Evolutionary conservation across 2,329 filamentous ascomycete species (phyloP), one percentile per base, ranked within the genome.

Genomic region (Sphaerulina musiva): DNA sequence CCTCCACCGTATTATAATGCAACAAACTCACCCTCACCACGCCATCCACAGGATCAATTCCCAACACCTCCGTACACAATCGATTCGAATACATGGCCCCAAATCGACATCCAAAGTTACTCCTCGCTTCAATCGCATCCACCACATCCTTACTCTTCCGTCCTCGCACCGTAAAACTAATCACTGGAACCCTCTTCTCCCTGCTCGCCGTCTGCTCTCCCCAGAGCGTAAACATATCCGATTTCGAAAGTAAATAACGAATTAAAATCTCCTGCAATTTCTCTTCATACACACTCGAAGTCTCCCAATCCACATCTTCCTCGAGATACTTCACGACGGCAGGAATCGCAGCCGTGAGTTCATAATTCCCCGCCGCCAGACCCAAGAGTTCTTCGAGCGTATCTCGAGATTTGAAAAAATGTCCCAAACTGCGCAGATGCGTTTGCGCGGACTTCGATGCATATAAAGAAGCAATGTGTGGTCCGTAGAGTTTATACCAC

Each of bases 401-500:
- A 5, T 74, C 70, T 0, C 61, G 65, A 6, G 61, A 54, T 62
- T 87, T 87, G 75, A 89, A 89, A 72, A 79, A 87, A 65, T 89
- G 85, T 0, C 80, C 79, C 0, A 84, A 68, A 0, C 81, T 80
- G 4, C 71, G 71, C 51, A 89, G 73, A 46, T 77, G 69, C 12
- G 77, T 64, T 56, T 85, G 81, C 0, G 81, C 82, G 0, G 69
- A 64, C 4, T 74, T 73, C 23, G 80, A 80, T 4, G 80, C 85
- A 65, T 89, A 92, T 1, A 92, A 73, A 59, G 85, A 79, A 0
- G 86, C 78, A 1, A 90, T 76, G 61, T 91, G 87, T 1, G 87
- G 87, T 0, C 87, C 87, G 65, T 86, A 91, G 1, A 90, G 81
- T 68, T 92, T 92, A 72, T 91, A 91, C 87, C 86, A 91, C 0